A percentile compares a stretch with the other conserved stretches of the same genome.
Conservation (phyloP, 345 rosid genomes). For the Theobroma cacao region DNA sequence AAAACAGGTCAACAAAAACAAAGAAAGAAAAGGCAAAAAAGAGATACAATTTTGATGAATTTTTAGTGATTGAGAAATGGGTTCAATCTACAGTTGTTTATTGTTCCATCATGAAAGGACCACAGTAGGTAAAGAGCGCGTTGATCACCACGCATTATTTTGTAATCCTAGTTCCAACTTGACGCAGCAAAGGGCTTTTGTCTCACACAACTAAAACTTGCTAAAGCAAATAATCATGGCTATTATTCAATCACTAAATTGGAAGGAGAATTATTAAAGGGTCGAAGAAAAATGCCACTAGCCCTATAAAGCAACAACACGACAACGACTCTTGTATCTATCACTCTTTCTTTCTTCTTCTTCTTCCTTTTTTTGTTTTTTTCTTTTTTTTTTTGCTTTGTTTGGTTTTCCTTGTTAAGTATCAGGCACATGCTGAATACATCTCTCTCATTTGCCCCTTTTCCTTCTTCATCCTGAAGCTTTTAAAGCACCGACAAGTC, state of each 20-base stretch:
- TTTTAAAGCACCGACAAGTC: constrained; percentile 10
- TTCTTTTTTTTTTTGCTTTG: background rate
- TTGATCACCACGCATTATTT: background rate
- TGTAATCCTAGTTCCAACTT: background rate
- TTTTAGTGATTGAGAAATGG: background rate
- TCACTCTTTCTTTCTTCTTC: no score
- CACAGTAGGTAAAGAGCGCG: background rate
- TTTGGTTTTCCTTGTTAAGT: background rate
- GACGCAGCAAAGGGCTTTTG: background rate
- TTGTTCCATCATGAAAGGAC: background rate
- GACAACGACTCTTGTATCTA: background rate
- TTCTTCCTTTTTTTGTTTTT: background rate
- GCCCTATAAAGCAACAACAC: background rate
- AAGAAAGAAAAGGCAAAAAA: background rate
- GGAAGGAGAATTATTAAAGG: background rate
- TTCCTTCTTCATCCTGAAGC: constrained; percentile 3
- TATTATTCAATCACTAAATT: background rate
- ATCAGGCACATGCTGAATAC: background rate
- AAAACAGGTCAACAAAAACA: background rate
- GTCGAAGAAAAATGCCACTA: background rate
- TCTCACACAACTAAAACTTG: background rate
- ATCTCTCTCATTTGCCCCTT: background rate
- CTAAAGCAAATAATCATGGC: background rate
- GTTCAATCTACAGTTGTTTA: background rate
- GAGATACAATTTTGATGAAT: background rate